Conservation (phyloP, 108 stramenopile species). For the Fragilaria radians region DNA sequence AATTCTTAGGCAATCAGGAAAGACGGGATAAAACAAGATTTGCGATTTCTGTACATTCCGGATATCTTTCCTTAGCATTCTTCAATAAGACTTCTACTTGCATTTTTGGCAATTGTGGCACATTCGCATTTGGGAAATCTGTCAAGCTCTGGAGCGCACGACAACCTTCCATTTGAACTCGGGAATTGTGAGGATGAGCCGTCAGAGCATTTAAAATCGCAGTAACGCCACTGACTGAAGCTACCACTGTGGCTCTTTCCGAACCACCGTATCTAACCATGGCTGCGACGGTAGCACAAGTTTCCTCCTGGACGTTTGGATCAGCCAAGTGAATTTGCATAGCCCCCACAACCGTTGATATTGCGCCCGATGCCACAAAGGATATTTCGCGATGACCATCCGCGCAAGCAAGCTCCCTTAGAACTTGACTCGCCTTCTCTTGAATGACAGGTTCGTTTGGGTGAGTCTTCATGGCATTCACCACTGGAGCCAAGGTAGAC, state of each 20-base stretch:
- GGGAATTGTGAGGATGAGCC: conserved; percentile 47
- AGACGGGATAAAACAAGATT: conserved; percentile 38
- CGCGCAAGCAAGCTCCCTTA: conserved; percentile 44
- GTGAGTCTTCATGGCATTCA: conserved; percentile 86
- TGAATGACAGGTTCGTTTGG: conserved; percentile 81
- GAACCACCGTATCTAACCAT: conserved; percentile 66
- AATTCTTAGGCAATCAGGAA: too few relatives aligned
- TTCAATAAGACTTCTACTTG: conserved; percentile 63
- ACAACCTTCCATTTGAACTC: conserved; percentile 63
- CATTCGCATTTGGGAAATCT: conserved; percentile 50
- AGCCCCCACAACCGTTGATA: conserved; percentile 71
- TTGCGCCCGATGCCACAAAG: conserved; percentile 80
- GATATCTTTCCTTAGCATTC: conserved; percentile 52
- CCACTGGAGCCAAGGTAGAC: conserved; percentile 58
- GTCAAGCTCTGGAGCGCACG: conserved; percentile 51
- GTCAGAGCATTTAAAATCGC: conserved; percentile 74
- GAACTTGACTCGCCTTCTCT: conserved; percentile 68
- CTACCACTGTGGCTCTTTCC: conserved; percentile 73
- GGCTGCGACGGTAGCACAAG: conserved; percentile 55
- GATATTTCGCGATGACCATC: conserved; percentile 73
- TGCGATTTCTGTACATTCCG: conserved; percentile 46
- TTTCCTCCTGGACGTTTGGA: conserved; percentile 66
- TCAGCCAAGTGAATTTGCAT: conserved; percentile 87
- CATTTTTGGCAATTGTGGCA: conserved; percentile 53
- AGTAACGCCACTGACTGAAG: conserved; percentile 71